Conservation (phyloP, 1,284 basidiomycete genomes). For the Dichomitus squalens region DNA sequence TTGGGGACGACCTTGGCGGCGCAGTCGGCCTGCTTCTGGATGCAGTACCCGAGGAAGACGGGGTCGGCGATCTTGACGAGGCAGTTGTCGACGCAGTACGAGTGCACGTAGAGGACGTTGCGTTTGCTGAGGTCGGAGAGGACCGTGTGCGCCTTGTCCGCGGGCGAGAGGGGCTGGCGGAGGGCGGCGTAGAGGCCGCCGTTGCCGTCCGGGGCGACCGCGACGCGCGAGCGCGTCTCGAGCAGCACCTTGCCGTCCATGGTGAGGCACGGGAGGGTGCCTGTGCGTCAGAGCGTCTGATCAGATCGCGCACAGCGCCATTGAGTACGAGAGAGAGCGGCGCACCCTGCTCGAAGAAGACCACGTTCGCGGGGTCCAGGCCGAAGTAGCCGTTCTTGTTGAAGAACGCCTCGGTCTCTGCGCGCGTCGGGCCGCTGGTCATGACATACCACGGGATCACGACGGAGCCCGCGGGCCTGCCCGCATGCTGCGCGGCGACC, state of each 20-base stretch:
- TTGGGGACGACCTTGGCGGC: constrained; percentile 98
- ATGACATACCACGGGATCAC: constrained; percentile 97
- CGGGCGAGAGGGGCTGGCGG: constrained; percentile 71
- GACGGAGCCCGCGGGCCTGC: constrained; percentile 59
- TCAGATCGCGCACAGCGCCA: not conserved
- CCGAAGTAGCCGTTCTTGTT: constrained; percentile 83
- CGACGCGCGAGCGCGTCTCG: constrained; percentile 75
- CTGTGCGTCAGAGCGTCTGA: constrained; percentile 44
- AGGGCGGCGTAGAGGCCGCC: constrained; percentile 96
- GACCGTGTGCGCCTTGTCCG: constrained; percentile 69
- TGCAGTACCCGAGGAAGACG: constrained; percentile 93
- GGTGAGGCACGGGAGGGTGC: constrained; percentile 93
- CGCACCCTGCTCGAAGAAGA: constrained; percentile 97
- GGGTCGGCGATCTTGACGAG: constrained; percentile 98
- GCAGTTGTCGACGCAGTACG: constrained; percentile 99
- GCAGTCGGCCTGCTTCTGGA: constrained; percentile 83
- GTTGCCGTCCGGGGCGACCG: constrained; percentile 97
- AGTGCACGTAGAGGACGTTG: constrained; percentile 88
- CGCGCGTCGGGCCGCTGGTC: constrained; percentile 95
- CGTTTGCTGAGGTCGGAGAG: constrained; percentile 83
- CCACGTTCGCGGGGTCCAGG: constrained; percentile 76
- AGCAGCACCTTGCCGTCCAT: constrained; percentile 95
- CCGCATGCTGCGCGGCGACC: constrained; percentile 65
- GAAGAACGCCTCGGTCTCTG: constrained; percentile 89
- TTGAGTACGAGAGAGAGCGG: constrained; percentile 1